A percentile compares a stretch with the other conserved stretches of the same genome.
Evolutionary conservation across 106 monocot species (phyloP).

Genomic region (Allium cepa): DNA sequence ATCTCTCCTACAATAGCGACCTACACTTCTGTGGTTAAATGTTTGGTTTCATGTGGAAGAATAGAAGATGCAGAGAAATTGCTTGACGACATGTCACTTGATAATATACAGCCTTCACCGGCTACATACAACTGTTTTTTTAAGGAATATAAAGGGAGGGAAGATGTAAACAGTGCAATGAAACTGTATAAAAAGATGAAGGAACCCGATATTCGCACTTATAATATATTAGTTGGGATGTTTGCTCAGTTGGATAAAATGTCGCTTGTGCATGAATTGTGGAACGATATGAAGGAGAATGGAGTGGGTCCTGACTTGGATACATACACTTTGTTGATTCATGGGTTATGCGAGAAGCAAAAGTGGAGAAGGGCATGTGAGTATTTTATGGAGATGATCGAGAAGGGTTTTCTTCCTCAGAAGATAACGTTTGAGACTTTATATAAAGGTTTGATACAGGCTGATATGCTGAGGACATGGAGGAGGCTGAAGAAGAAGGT

Average conservation of each 20-base stretch:
- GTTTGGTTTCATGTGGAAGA: slow-evolving; percentile 85
- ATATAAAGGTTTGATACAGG: slow-evolving; percentile 86
- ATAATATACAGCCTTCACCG: slow-evolving; percentile 59
- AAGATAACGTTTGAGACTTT: slow-evolving; percentile 90
- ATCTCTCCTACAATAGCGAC: slow-evolving; percentile 79
- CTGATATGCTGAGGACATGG: slow-evolving; percentile 93
- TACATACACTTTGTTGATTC: slow-evolving; percentile 75
- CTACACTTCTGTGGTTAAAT: slow-evolving; percentile 89
- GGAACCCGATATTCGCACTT: slow-evolving; percentile 74
- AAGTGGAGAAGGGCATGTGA: slow-evolving; percentile 84
- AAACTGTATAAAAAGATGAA: slow-evolving; percentile 79
- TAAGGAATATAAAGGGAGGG: slow-evolving; percentile 87
- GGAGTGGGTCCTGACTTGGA: slow-evolving; percentile 77
- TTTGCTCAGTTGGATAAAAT: slow-evolving; percentile 37
- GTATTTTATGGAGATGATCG: slow-evolving; percentile 98
- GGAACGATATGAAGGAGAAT: slow-evolving; percentile 69
- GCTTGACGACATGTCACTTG: slow-evolving; percentile 60
- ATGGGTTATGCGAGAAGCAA: slow-evolving; percentile 64
- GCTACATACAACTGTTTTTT: slow-evolving; percentile 92
- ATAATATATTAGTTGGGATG: slow-evolving; percentile 74
- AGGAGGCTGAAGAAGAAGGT: slow-evolving; percentile 81
- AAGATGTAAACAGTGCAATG: slow-evolving; percentile 49
- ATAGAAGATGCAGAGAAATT: slow-evolving; percentile 74
- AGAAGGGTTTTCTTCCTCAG: slow-evolving; percentile 89
- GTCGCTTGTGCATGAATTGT: slow-evolving; percentile 50